phyloP scores from a whole-genome alignment of 805 yeast genomes.

The Phaffomyces thermotolerans region DNA sequence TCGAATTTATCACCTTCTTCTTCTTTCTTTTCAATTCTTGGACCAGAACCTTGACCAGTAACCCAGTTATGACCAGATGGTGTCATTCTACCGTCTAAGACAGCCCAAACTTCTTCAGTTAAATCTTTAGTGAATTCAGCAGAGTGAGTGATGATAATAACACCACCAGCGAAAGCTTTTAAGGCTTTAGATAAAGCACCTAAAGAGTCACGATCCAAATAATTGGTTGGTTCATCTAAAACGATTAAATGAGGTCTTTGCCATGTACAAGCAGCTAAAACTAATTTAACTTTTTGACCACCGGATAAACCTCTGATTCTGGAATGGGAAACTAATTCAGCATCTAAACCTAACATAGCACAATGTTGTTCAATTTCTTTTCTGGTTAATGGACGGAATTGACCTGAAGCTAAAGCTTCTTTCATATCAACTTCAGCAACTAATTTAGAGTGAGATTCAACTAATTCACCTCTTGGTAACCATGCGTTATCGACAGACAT shows the following conservation, averaged over 20 bases:
- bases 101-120: conserved; percentile 99
- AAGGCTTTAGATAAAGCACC: conserved; percentile 99
- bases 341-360: conserved; percentile 95
- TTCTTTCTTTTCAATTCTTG: conserved; percentile 96
- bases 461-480: conserved; percentile 98
- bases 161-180: conserved; percentile 99
- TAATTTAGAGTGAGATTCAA: conserved; percentile 96
- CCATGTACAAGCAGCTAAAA: conserved; percentile 99
- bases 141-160: conserved; percentile 98
- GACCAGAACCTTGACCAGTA: conserved; percentile 99
- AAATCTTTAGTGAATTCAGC: conserved; percentile 99
- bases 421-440: conserved; percentile 99
- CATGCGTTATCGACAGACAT: conserved; percentile 99
- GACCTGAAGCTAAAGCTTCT: conserved; percentile 99
- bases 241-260: conserved; percentile 99
- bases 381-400: conserved; percentile 99
- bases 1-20: conserved; percentile 97
- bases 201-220: conserved; percentile 97
- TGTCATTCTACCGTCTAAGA: conserved; percentile 94
- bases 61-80: conserved; percentile 99
- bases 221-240: conserved; percentile 99
- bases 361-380: conserved; percentile 99
- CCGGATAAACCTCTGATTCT: conserved; percentile 99
- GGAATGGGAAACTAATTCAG: conserved; percentile 99
- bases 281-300: conserved; percentile 99